Evolutionary conservation across 768 basidiomycete genomes (phyloP).

Genomic region (Leccinum incarnatum): DNA sequence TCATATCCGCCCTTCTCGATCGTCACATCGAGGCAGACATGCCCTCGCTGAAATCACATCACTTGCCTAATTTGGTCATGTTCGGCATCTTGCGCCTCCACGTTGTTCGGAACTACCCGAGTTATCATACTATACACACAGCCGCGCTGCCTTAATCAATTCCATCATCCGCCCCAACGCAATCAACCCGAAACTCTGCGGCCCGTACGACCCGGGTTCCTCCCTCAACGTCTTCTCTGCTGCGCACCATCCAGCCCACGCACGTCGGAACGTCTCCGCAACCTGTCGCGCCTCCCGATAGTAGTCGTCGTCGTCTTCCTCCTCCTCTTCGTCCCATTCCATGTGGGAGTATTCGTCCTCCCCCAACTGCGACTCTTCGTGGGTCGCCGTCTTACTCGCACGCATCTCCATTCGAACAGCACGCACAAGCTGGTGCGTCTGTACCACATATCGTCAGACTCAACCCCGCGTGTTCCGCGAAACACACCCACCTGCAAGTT

Average conservation of each 20-base stretch:
- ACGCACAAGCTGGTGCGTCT: constrained; percentile 41
- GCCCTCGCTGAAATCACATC: constrained; percentile 32
- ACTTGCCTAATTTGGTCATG: constrained; percentile 6
- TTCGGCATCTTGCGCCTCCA: constrained; percentile 24
- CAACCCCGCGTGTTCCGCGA: not conserved
- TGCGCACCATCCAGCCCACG: constrained; percentile 45
- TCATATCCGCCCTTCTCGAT: constrained; percentile 15
- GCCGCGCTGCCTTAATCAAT: constrained; percentile 29
- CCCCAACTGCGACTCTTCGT: constrained; percentile 25
- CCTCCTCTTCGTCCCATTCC: constrained; percentile 25
- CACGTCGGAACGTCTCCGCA: constrained; percentile 35
- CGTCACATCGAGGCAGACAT: constrained; percentile 26
- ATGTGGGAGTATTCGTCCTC: constrained; percentile 25
- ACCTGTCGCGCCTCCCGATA: constrained; percentile 29
- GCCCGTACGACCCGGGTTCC: constrained; percentile 34
- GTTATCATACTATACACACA: not conserved
- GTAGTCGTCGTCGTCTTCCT: constrained; percentile 23
- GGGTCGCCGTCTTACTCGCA: constrained; percentile 3
- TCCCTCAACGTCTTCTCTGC: constrained; percentile 30
- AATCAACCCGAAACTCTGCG: constrained; percentile 45
- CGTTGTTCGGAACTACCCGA: constrained; percentile 15
- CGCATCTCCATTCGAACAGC: constrained; percentile 36
- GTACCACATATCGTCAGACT: constrained; percentile 7
- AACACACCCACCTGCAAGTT: constrained; percentile 39
- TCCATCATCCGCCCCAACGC: constrained; percentile 44